A percentile compares a stretch with the other conserved stretches of the same genome.
Conservation (phyloP, 495 filamentous ascomycete species). For the Xylaria flabelliformis region DNA sequence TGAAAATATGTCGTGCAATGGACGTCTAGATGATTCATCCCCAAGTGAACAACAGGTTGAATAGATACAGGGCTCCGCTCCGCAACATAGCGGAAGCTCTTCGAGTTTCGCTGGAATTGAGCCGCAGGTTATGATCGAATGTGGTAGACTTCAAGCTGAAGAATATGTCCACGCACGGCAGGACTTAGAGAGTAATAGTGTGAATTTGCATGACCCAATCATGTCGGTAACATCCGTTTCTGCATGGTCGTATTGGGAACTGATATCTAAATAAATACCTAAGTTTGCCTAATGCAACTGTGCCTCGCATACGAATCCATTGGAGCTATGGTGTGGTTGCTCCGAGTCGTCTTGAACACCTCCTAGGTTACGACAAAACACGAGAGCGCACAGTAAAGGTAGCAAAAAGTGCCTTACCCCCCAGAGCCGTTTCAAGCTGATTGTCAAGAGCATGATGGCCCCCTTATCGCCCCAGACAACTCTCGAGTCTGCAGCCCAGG, state of each 20-base stretch:
- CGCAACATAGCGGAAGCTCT: not conserved
- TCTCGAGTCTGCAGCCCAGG: not conserved
- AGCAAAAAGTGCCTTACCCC: not conserved
- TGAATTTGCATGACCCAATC: not conserved
- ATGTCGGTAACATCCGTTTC: not conserved
- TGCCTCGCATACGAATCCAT: conserved; percentile 17
- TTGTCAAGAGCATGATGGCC: not conserved
- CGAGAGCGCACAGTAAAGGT: not conserved
- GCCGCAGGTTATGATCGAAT: not conserved
- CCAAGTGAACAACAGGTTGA: conserved; percentile 3
- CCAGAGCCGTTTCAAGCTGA: conserved; percentile 22
- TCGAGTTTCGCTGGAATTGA: not conserved
- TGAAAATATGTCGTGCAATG: not conserved
- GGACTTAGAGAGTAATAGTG: conserved; percentile 2
- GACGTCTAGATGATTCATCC: not conserved
- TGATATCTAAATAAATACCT: not conserved
- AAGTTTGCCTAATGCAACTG: conserved; percentile 16
- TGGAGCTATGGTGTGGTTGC: conserved; percentile 5
- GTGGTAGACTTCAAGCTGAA: not conserved
- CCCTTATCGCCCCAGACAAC: not conserved
- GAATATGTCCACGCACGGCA: not conserved
- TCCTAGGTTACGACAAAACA: conserved; percentile 3
- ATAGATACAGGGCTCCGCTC: conserved; percentile 5
- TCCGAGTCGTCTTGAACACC: not conserved
- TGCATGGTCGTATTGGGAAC: conserved; percentile 5